These are phyloP conservation scores for Wallemia mellicola DNA, from an alignment of 1,284 basidiomycete genomes.

Conservation along the genomic window DNA sequence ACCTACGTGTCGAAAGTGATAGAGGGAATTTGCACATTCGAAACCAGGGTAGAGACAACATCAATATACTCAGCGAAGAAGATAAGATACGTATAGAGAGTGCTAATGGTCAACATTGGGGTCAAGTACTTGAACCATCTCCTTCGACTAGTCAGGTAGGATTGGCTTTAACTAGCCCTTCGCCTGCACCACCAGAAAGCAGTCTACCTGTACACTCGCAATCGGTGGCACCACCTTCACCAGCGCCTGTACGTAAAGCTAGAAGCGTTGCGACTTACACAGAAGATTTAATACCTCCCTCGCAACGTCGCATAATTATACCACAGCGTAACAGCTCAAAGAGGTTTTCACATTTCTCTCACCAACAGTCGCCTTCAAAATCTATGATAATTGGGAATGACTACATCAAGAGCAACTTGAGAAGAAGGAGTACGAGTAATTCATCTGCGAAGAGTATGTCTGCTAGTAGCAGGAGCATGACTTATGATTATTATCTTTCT, in stretches of 20 bases:
- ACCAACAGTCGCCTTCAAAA: not conserved
- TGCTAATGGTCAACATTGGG: not conserved
- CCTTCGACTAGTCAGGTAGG: not conserved
- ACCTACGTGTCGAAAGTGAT: not conserved
- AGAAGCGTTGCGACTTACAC: not conserved
- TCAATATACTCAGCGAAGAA: not conserved
- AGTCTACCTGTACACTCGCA: not conserved
- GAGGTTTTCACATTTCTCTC: not conserved
- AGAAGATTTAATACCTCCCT: not conserved
- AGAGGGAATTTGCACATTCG: not conserved
- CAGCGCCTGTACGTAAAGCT: too few species aligned
- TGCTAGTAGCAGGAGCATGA: not conserved
- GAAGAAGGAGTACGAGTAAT: not conserved
- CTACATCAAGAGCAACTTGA: not conserved
- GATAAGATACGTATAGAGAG: not conserved
- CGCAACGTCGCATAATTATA: not conserved
- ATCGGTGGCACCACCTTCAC: too few species aligned
- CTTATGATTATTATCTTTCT: not conserved
- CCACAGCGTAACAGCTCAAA: not conserved
- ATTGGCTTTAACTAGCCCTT: not conserved
- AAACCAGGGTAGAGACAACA: not conserved
- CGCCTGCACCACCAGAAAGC: not conserved
- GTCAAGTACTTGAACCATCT: not conserved
- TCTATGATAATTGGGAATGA: not conserved
- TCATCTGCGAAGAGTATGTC: not conserved